Percentiles rank a stretch among this genome's conserved stretches.
Conservation (phyloP, 2,329 filamentous ascomycete genomes). For the Monosporascus cannonballus region DNA sequence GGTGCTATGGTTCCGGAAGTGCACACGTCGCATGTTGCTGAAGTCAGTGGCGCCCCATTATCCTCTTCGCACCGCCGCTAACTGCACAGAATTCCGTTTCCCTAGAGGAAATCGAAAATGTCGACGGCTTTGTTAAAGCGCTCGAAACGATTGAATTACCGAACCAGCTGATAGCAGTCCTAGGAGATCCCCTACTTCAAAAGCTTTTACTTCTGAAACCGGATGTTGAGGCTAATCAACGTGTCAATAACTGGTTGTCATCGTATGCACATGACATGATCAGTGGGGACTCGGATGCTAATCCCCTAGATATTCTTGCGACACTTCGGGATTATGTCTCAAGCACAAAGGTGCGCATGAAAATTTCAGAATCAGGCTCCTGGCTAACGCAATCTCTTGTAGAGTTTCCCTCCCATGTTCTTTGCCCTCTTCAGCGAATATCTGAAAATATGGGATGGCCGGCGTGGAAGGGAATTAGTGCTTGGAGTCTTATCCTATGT, state of each 20-base stretch:
- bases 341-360: constrained; percentile 45
- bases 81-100: constrained; percentile 50
- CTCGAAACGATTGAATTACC: constrained; percentile 76
- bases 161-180: constrained; percentile 71
- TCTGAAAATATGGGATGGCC: constrained; percentile 57
- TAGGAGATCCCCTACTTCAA: constrained; percentile 71
- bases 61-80: constrained; percentile 22
- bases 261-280: constrained; percentile 51
- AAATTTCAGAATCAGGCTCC: background rate
- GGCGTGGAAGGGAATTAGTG: constrained; percentile 44
- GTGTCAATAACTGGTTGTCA: constrained; percentile 55
- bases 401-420: constrained; percentile 43
- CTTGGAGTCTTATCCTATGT: constrained; percentile 52
- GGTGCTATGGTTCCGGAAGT: constrained; percentile 57
- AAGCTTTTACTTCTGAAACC: constrained; percentile 66
- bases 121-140: constrained; percentile 61
- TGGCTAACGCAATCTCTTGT: constrained; percentile 12
- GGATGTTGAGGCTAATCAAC: constrained; percentile 41
- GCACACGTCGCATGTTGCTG: constrained; percentile 67
- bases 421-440: constrained; percentile 47
- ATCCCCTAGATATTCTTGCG: constrained; percentile 49
- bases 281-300: constrained; percentile 42
- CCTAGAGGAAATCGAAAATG: constrained; percentile 72
- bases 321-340: constrained; percentile 50
- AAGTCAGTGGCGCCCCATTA: constrained; percentile 37